A percentile compares a stretch with the other conserved stretches of the same genome.
These are phyloP conservation scores for Penicillium sp. DNA, from an alignment of 2,329 filamentous ascomycete genomes.

Conservation along the genomic window DNA sequence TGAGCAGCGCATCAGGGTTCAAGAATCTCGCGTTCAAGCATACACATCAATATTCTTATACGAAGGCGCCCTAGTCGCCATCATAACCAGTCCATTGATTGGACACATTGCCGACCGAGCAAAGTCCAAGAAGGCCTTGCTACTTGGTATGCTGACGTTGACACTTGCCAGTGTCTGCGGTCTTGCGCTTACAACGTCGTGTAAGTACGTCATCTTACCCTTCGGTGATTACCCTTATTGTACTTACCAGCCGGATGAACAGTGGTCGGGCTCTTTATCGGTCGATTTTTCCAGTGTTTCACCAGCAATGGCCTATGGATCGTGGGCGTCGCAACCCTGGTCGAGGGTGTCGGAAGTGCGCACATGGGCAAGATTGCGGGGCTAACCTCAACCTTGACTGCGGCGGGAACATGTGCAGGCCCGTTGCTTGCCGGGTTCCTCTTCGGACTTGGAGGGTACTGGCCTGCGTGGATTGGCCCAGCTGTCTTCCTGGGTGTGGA, in stretches of 20 bases:
- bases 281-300: constrained; percentile 6
- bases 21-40: constrained; percentile 19
- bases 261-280: neutral
- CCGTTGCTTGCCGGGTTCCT: constrained; percentile 1
- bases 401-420: neutral
- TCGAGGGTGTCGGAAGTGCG: neutral
- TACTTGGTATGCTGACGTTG: neutral
- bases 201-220: too few species aligned
- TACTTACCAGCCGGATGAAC: too few species aligned
- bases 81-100: constrained; percentile 26
- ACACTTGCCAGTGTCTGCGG: neutral
- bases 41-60: constrained; percentile 25
- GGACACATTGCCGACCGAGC: constrained; percentile 23
- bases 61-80: constrained; percentile 26
- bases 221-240: too few species aligned
- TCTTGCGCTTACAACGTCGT: neutral
- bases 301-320: constrained; percentile 1
- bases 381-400: neutral
- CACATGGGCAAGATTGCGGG: constrained; percentile 10
- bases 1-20: constrained; percentile 24
- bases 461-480: constrained; percentile 31
- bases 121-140: constrained; percentile 17
- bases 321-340: constrained; percentile 10
- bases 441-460: constrained; percentile 28
- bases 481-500: constrained; percentile 31